Conservation (phyloP, 192 early-diverging fungal species). For the Gonapodya sp. region DNA sequence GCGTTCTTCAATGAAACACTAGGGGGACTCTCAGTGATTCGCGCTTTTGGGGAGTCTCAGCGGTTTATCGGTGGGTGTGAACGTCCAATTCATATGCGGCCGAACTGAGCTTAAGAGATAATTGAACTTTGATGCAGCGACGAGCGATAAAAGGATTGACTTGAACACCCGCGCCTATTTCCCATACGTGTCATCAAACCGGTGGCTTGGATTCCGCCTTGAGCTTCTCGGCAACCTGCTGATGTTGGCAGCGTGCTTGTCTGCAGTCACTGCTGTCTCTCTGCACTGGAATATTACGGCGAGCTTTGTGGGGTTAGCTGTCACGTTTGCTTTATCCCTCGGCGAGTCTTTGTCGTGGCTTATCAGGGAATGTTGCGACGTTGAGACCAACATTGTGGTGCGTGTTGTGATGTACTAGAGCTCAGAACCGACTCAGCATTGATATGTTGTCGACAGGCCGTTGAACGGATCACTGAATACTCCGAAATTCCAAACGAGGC, state of each 20-base stretch:
- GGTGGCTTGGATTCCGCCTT: constrained; percentile 57
- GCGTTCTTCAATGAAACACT: constrained; percentile 13
- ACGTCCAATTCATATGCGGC: background rate
- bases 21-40: constrained; percentile 12
- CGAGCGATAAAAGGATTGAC: constrained; percentile 65
- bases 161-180: constrained; percentile 71
- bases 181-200: constrained; percentile 51
- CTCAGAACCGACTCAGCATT: background rate
- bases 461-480: constrained; percentile 3
- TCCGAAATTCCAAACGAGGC: background rate
- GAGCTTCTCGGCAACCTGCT: constrained; percentile 72
- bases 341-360: constrained; percentile 83
- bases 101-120: background rate
- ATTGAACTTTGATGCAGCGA: constrained; percentile 26
- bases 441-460: background rate
- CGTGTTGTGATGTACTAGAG: background rate
- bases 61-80: constrained; percentile 3
- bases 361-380: constrained; percentile 76
- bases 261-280: constrained; percentile 55
- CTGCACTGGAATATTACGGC: constrained; percentile 33
- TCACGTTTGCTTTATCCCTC: constrained; percentile 59
- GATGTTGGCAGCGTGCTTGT: constrained; percentile 65
- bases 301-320: constrained; percentile 57
- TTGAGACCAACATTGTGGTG: constrained; percentile 54
- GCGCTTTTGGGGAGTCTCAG: background rate